These are phyloP conservation scores for Aspergillus biplanus DNA, from an alignment of 495 filamentous ascomycete species.

Conservation along the genomic window DNA sequence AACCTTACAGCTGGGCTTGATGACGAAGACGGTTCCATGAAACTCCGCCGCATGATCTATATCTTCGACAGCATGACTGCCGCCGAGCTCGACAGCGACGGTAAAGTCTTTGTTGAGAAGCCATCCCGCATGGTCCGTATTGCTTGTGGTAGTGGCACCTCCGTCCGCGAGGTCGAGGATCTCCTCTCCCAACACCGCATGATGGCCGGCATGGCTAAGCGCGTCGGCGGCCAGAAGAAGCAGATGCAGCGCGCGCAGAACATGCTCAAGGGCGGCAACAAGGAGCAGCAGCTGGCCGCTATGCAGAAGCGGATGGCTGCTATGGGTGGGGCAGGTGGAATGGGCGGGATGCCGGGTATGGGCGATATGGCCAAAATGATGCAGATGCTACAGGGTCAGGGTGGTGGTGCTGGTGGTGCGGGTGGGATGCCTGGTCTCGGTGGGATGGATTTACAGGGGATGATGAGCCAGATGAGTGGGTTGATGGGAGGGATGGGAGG, in stretches of 20 bases:
- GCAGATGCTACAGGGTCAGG: conserved; percentile 67
- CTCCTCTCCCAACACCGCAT: conserved; percentile 96
- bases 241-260: conserved; percentile 94
- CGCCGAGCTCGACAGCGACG: conserved; percentile 92
- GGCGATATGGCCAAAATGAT: conserved; percentile 82
- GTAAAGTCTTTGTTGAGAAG: conserved; percentile 90
- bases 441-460: conserved; percentile 78
- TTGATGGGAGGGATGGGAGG: conserved; percentile 64
- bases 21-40: conserved; percentile 89
- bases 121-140: conserved; percentile 94
- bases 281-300: conserved; percentile 90
- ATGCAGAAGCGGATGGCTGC: conserved; percentile 95
- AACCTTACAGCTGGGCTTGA: conserved; percentile 94
- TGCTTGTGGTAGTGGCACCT: conserved; percentile 85
- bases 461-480: conserved; percentile 83
- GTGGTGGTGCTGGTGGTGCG: conserved; percentile 46
- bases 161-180: conserved; percentile 94
- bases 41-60: conserved; percentile 97
- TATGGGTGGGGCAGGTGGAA: conserved; percentile 82
- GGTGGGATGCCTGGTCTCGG: conserved; percentile 56
- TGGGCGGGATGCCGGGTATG: conserved; percentile 60
- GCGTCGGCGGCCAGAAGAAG: conserved; percentile 94
- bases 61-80: conserved; percentile 98
- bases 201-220: conserved; percentile 99
- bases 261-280: conserved; percentile 84